A percentile compares a stretch with the other conserved stretches of the same genome.
phyloP scores from a whole-genome alignment of 345 rosid genomes.

The Citropsis articulata region DNA sequence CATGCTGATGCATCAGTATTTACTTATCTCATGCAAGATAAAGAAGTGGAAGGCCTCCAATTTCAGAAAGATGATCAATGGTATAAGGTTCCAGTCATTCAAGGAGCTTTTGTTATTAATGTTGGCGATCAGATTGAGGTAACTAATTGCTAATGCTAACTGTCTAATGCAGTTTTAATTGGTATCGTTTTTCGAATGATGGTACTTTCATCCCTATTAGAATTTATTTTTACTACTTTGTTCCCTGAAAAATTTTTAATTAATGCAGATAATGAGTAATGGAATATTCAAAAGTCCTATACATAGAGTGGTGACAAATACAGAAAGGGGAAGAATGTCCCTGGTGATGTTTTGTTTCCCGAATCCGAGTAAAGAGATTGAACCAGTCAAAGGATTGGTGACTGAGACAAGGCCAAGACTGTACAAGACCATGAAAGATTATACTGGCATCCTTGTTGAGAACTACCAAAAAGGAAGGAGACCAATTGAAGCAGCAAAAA shows the following conservation, averaged over 20 bases:
- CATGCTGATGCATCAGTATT: constrained; percentile 64
- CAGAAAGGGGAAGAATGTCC: constrained; percentile 42
- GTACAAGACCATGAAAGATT: no score
- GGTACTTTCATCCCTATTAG: no score
- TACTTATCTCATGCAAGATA: constrained; percentile 53
- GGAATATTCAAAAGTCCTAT: constrained; percentile 55
- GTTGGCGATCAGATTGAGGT: constrained; percentile 63
- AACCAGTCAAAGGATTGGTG: no score
- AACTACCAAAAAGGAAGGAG: constrained; percentile 48
- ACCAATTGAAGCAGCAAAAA: constrained; percentile 49
- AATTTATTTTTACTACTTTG: no score
- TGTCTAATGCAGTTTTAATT: no score
- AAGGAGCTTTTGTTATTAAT: constrained; percentile 48
- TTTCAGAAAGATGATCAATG: constrained; percentile 45
- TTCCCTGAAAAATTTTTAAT: fast-evolving
- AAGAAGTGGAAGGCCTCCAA: constrained; percentile 57
- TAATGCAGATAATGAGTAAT: constrained; percentile 51
- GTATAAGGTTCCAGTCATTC: constrained; percentile 45
- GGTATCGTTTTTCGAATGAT: no score
- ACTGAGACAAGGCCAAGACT: no score
- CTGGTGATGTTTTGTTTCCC: constrained; percentile 49
- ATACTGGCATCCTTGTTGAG: constrained; percentile 13
- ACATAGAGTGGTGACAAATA: constrained; percentile 52
- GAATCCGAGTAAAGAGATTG: constrained; percentile 3
- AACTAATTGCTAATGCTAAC: not conserved